A percentile compares a stretch with the other conserved stretches of the same genome.
These are phyloP conservation scores for Pestalotiopsis sp. DNA, from an alignment of 2,329 filamentous ascomycete genomes.

Conservation along the genomic window DNA sequence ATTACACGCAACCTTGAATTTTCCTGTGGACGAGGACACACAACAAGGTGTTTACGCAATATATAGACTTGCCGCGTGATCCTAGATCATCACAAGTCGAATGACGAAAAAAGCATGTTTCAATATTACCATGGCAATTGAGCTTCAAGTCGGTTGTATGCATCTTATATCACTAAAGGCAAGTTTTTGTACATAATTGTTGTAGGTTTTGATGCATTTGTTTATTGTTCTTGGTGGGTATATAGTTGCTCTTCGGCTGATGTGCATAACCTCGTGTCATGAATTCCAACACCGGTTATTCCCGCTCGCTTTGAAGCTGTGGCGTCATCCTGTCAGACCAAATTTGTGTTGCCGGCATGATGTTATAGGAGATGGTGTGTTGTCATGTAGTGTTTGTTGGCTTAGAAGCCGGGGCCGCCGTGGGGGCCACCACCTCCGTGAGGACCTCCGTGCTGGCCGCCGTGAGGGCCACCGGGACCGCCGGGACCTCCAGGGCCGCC, in stretches of 20 bases:
- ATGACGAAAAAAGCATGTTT: too few relatives aligned
- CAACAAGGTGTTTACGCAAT: too few relatives aligned
- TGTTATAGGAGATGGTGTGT: background rate
- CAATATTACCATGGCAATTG: too few relatives aligned
- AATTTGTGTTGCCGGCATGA: background rate
- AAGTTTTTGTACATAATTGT: too few relatives aligned
- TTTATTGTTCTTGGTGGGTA: background rate
- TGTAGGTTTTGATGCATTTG: background rate
- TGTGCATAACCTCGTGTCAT: background rate
- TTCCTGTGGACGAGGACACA: too few relatives aligned
- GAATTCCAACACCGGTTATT: background rate
- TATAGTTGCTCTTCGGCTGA: background rate
- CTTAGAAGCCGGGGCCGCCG: background rate
- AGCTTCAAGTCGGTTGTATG: too few relatives aligned
- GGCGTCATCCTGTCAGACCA: background rate
- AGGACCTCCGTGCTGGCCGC: slow-evolving; percentile 6
- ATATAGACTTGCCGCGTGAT: too few relatives aligned
- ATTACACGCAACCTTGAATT: background rate
- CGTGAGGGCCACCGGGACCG: slow-evolving; percentile 1
- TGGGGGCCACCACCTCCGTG: background rate
- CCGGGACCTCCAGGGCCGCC: slow-evolving; percentile 5
- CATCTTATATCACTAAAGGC: too few relatives aligned
- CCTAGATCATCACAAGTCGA: too few relatives aligned
- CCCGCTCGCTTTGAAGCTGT: background rate
- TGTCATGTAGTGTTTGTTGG: background rate